Evolutionary conservation across 441 rosid genomes (phyloP).

Genomic region (Adansonia rubrostipa): DNA sequence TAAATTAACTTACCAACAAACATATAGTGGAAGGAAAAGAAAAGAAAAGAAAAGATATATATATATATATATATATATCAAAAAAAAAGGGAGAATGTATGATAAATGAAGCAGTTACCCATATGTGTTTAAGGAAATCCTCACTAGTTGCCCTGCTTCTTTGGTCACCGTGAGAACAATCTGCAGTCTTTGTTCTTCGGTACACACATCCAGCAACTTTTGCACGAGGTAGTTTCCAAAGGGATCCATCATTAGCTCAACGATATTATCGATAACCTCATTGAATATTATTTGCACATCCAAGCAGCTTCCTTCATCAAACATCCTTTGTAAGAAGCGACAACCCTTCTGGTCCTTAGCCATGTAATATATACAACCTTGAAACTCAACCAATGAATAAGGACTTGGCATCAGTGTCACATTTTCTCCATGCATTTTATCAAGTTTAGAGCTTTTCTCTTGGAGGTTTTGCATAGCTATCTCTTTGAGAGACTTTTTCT

Average conservation of each 20-base stretch:
- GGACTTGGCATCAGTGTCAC: constrained; percentile 36
- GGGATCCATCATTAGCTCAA: constrained; percentile 69
- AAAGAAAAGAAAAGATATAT: not conserved
- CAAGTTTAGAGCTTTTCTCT: constrained; percentile 35
- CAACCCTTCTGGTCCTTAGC: constrained; percentile 72
- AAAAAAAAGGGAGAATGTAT: not conserved
- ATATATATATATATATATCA: not conserved
- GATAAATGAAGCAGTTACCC: constrained; percentile 53
- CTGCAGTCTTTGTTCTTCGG: constrained; percentile 60
- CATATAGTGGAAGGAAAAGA: not conserved
- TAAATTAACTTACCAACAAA: constrained; percentile 16
- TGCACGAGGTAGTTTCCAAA: constrained; percentile 85
- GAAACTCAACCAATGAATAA: constrained; percentile 48
- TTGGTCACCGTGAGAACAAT: constrained; percentile 53
- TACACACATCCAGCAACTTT: constrained; percentile 67
- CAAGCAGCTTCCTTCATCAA: constrained; percentile 58
- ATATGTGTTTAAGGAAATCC: constrained; percentile 67
- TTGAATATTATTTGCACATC: constrained; percentile 48
- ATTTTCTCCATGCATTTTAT: constrained; percentile 33
- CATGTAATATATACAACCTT: constrained; percentile 50
- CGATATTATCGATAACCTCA: constrained; percentile 53
- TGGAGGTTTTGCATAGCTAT: constrained; percentile 28
- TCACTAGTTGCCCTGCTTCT: constrained; percentile 57
- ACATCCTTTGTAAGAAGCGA: constrained; percentile 62
- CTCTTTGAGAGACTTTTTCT: constrained; percentile 37